Conservation (phyloP, 2,329 filamentous ascomycete species). For the Parastagonospora avenae region DNA sequence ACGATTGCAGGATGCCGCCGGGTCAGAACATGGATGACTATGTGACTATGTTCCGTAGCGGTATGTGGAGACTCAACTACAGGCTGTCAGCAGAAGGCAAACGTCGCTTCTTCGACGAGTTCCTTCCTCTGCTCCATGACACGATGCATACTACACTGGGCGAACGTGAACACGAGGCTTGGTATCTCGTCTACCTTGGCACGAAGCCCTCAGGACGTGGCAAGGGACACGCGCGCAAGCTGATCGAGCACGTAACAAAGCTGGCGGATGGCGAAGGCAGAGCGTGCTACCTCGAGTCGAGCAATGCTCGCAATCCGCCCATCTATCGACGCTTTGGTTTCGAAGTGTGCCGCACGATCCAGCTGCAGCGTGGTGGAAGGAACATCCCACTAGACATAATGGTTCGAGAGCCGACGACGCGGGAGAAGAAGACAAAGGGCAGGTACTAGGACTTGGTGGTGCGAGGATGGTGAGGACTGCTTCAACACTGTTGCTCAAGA, state of each 20-base stretch:
- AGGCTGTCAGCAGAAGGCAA: conserved; percentile 74
- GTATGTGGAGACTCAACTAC: conserved; percentile 78
- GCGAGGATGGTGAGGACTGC: conserved; percentile 12
- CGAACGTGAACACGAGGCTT: conserved; percentile 68
- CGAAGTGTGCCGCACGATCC: conserved; percentile 65
- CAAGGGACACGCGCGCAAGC: conserved; percentile 72
- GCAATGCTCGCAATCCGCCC: conserved; percentile 67
- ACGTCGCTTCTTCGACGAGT: conserved; percentile 76
- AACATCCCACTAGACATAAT: conserved; percentile 77
- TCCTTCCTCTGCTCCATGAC: conserved; percentile 74
- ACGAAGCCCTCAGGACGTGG: conserved; percentile 73
- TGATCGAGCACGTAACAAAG: conserved; percentile 71
- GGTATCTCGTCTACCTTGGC: conserved; percentile 84
- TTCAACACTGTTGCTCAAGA: conserved; percentile 30
- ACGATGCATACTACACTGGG: conserved; percentile 74
- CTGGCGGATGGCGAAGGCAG: conserved; percentile 70
- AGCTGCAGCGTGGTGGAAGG: conserved; percentile 61
- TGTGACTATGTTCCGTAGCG: conserved; percentile 73
- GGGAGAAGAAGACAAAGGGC: conserved; percentile 24
- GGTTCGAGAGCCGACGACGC: conserved; percentile 69
- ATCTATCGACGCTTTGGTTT: conserved; percentile 82
- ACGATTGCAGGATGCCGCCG: conserved; percentile 69
- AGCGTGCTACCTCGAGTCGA: conserved; percentile 80
- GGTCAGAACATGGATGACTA: conserved; percentile 75
- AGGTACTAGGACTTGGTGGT: conserved; percentile 5